Conservation (phyloP, 805 yeast species). For the Candida patagonica region DNA sequence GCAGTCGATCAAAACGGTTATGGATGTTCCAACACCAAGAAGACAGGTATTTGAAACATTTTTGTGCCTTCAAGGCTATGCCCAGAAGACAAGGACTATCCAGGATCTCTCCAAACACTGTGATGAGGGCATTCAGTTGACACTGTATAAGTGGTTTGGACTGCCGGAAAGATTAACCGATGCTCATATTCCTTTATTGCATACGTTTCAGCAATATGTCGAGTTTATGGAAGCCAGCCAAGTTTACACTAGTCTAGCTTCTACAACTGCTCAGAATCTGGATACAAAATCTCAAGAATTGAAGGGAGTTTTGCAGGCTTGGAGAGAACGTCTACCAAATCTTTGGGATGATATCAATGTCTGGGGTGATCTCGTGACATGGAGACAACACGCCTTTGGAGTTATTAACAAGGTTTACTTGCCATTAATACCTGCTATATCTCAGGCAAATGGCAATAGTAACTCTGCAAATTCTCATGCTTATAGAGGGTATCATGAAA, state of each 20-base stretch:
- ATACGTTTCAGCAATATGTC: conserved; percentile 93
- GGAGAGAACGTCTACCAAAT: conserved; percentile 97
- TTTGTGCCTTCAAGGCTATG: conserved; percentile 83
- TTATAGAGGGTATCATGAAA: conserved; percentile 95
- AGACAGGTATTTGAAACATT: conserved; percentile 94
- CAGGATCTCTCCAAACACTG: conserved; percentile 79
- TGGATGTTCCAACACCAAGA: conserved; percentile 98
- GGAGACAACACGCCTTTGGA: conserved; percentile 98
- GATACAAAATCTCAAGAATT: conserved; percentile 91
- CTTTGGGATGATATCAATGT: conserved; percentile 95
- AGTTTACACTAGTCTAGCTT: conserved; percentile 75
- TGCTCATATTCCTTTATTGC: conserved; percentile 84
- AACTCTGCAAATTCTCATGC: conserved; percentile 80
- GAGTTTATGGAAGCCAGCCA: conserved; percentile 97
- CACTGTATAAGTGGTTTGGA: conserved; percentile 87
- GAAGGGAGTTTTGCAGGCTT: conserved; percentile 88
- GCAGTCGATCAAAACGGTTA: conserved; percentile 87
- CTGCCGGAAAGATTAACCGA: conserved; percentile 60
- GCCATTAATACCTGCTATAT: conserved; percentile 82
- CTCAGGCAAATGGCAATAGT: conserved; percentile 39
- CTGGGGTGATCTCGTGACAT: conserved; percentile 95
- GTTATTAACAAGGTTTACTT: conserved; percentile 90
- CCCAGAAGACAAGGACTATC: conserved; percentile 78
- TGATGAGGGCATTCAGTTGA: conserved; percentile 93
- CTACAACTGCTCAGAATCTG: conserved; percentile 85